A percentile compares a stretch with the other conserved stretches of the same genome.
phyloP scores from a whole-genome alignment of 352 stramenopile species.

The Globisporangium middletonii region DNA sequence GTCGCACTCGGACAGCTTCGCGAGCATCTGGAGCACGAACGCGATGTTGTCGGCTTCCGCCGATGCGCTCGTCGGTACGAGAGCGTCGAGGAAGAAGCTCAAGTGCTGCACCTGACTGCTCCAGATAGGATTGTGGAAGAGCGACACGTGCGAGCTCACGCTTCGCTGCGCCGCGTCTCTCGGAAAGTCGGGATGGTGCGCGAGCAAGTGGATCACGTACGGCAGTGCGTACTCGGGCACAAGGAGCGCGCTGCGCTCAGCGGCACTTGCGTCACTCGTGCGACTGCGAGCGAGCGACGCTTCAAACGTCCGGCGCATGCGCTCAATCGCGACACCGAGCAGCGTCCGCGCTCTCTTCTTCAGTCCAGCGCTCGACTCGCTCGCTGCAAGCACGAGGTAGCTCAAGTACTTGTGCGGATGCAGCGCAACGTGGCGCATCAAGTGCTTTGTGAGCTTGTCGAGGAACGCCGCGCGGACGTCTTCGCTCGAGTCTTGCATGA shows the following conservation, averaged over 20 bases:
- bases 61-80: conserved; percentile 42
- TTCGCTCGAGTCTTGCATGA: conserved; percentile 68
- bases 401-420: conserved; percentile 80
- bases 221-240: conserved; percentile 78
- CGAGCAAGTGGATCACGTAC: conserved; percentile 81
- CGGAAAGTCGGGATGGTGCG: conserved; percentile 69
- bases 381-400: conserved; percentile 63
- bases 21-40: conserved; percentile 79
- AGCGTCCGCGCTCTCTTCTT: conserved; percentile 54
- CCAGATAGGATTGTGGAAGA: conserved; percentile 39
- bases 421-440: conserved; percentile 55
- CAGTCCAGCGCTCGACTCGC: conserved; percentile 34
- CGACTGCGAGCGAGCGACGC: conserved; percentile 23
- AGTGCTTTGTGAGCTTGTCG: conserved; percentile 64
- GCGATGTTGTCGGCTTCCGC: conserved; percentile 75
- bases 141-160: conserved; percentile 17
- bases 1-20: conserved; percentile 68
- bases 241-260: conserved; percentile 41
- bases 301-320: conserved; percentile 77
- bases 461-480: conserved; percentile 66
- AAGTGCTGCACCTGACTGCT: conserved; percentile 49
- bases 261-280: conserved; percentile 3
- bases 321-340: conserved; percentile 49
- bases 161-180: conserved; percentile 28
- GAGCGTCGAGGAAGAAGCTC: conserved; percentile 64